Evolutionary conservation across 495 filamentous ascomycete species (phyloP).

Genomic region (Platismatia glauca): DNA sequence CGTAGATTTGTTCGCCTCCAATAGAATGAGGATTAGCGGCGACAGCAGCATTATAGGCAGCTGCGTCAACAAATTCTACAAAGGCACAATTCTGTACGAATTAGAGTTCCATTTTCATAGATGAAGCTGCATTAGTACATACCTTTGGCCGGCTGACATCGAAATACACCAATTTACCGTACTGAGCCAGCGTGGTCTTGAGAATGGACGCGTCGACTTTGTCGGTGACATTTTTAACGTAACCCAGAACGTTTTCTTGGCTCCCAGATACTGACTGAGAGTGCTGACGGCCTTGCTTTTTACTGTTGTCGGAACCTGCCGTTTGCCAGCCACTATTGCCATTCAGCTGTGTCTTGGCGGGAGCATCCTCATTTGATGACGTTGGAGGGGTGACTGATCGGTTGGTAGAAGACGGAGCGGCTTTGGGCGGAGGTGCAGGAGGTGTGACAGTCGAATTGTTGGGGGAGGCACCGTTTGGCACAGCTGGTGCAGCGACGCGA

Average conservation of each 20-base stretch:
- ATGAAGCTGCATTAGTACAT: slow-evolving; percentile 26
- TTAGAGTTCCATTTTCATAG: background rate
- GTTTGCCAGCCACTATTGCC: slow-evolving; percentile 66
- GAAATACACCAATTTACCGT: slow-evolving; percentile 74
- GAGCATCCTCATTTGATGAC: slow-evolving; percentile 35
- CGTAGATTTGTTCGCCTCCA: slow-evolving; percentile 65
- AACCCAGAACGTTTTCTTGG: slow-evolving; percentile 66
- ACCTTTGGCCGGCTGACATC: slow-evolving; percentile 90
- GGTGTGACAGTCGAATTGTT: slow-evolving; percentile 32
- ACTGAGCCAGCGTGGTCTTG: slow-evolving; percentile 53
- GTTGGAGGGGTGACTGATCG: slow-evolving; percentile 25
- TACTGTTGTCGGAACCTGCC: slow-evolving; percentile 65
- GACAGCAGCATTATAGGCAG: slow-evolving; percentile 72
- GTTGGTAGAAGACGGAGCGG: slow-evolving; percentile 34
- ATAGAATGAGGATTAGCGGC: slow-evolving; percentile 79
- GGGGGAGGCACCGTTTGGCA: slow-evolving; percentile 35
- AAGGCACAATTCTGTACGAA: slow-evolving; percentile 79
- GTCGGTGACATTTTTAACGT: slow-evolving; percentile 89
- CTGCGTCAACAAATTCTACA: slow-evolving; percentile 74
- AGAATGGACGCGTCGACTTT: slow-evolving; percentile 66
- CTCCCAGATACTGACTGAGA: slow-evolving; percentile 39
- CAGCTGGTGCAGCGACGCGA: slow-evolving; percentile 30
- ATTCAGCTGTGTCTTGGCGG: slow-evolving; percentile 39
- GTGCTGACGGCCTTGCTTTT: slow-evolving; percentile 60
- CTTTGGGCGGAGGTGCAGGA: slow-evolving; percentile 35